A percentile compares a stretch with the other conserved stretches of the same genome.
Conservation (phyloP, 176 grass and related monocot species). For the Musa beccarii region DNA sequence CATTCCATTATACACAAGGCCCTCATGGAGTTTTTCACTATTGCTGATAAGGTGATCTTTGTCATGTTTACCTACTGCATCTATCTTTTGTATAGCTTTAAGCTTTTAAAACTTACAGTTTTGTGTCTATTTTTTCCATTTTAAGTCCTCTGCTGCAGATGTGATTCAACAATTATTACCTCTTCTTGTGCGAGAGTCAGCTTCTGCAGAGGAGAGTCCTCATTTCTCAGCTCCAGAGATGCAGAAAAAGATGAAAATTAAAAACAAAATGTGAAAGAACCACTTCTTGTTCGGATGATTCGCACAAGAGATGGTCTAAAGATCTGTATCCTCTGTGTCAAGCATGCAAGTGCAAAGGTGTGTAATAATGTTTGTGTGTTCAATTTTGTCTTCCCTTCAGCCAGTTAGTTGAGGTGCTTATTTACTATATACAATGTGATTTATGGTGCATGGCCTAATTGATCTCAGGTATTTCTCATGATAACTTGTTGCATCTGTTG, state of each 20-base stretch:
- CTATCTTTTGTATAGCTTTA: background rate
- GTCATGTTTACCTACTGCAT: background rate
- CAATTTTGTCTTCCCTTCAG: background rate
- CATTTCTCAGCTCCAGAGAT: constrained; percentile 27
- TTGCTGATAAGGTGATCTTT: constrained; percentile 82
- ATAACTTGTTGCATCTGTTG: background rate
- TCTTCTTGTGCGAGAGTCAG: constrained; percentile 61
- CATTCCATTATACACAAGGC: constrained; percentile 71
- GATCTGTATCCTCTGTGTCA: constrained; percentile 64
- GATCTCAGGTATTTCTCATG: background rate
- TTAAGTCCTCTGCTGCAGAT: constrained; percentile 56
- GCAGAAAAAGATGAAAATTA: constrained; percentile 62
- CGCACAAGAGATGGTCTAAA: constrained; percentile 67
- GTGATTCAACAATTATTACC: constrained; percentile 76
- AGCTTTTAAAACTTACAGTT: background rate
- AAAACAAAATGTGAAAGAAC: constrained; percentile 65
- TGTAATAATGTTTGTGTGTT: constrained; percentile 1
- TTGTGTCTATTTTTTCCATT: constrained; percentile 18
- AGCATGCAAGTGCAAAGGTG: constrained; percentile 75
- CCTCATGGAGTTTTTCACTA: constrained; percentile 80
- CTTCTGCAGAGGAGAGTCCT: constrained; percentile 42
- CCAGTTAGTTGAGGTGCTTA: background rate
- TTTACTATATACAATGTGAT: background rate
- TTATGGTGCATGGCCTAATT: background rate
- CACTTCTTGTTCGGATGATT: constrained; percentile 76